Percentiles rank a stretch among this genome's conserved stretches.
Evolutionary conservation across 768 basidiomycete species (phyloP).

Genomic region (Lactifluus volemus): DNA sequence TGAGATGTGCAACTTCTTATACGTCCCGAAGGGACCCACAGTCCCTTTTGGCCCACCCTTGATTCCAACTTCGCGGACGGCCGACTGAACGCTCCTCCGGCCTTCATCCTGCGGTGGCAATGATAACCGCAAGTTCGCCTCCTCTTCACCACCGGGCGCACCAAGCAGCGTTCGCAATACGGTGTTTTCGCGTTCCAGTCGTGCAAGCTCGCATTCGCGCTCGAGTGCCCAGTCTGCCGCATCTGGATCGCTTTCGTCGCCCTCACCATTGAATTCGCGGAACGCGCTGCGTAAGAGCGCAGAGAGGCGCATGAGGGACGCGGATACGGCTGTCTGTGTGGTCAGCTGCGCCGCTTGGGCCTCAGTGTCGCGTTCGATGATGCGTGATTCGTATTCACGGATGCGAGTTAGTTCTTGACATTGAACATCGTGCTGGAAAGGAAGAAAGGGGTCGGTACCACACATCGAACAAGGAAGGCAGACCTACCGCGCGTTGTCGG

Average conservation of each 20-base stretch:
- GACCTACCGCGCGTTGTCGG: slow-evolving; percentile 79
- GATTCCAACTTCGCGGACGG: slow-evolving; percentile 2
- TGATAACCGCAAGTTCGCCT: not conserved
- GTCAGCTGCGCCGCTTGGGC: slow-evolving; percentile 49
- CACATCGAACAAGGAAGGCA: not conserved
- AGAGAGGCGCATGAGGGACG: slow-evolving; percentile 62
- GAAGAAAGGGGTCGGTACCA: not conserved
- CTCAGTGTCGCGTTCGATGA: slow-evolving; percentile 69
- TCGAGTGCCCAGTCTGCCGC: slow-evolving; percentile 73
- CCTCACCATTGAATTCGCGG: slow-evolving; percentile 63
- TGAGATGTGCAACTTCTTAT: slow-evolving; percentile 15
- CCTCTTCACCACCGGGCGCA: slow-evolving; percentile 28
- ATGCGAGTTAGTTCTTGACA: slow-evolving; percentile 85
- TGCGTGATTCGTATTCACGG: slow-evolving; percentile 81
- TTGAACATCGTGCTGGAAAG: slow-evolving; percentile 76
- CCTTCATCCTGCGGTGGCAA: slow-evolving; percentile 13
- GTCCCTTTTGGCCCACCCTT: slow-evolving; percentile 21
- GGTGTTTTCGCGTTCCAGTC: slow-evolving; percentile 83
- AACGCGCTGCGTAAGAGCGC: slow-evolving; percentile 60
- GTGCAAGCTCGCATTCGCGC: slow-evolving; percentile 81
- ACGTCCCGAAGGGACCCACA: slow-evolving; percentile 20
- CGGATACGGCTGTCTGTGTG: slow-evolving; percentile 55
- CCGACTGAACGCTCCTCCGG: slow-evolving; percentile 18
- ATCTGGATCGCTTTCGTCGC: slow-evolving; percentile 22
- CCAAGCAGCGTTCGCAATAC: slow-evolving; percentile 67